Base-by-base conservation (phyloP, 2,329 filamentous ascomycete genomes). In the Nigrograna mackinnonii region DNA sequence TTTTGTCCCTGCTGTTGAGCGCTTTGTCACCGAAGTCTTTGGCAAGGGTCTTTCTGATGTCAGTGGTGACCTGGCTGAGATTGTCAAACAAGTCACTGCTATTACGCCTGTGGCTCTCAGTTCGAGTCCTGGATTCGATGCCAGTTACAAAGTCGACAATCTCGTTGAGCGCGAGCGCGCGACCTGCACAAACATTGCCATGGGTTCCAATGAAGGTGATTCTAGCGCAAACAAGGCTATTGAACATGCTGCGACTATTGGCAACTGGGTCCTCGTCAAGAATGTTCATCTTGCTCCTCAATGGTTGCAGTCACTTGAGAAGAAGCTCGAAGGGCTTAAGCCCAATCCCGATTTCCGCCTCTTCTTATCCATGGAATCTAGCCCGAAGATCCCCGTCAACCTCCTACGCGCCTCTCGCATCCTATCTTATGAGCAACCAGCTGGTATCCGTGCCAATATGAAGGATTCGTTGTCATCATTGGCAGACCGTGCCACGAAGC, bases 361-460 rank as follows among this genome's bases (percentile, higher is more conserved):
- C 21, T 99, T 99, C 82, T 74, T 99, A 47, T 96, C 92, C 0
- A 99, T 99, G 94, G 94, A 99, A 71, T 89, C 90, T 2, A 96
- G 90, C 60, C 89, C 84, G 39, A 96, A 94, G 80, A 99, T 99
- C 56, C 92, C 95, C 0, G 92, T 97, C 67, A 97, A 97, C 63
- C 73, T 99, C 21, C 83, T 99, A 37, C 86, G 94, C 36, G 92
- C 94, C 18, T 96, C 91, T 42, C 85, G 94, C 42, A 90, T 99
- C 11, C 79, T 99, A 49, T 96, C 96, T 83, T 97, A 95, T 72
- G 94, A 99, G 74, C 95, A 99, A 69, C 94, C 95, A 9, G 95
- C 94, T 2, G 94, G 94, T 71, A 89, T 99, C 22, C 83, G 90
- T 47, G 94, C 94, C 53, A 99, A 99, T 64, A 97, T 99, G 92